Evolutionary conservation across 768 basidiomycete genomes (phyloP).

Genomic region (Podaxis carcinomalis): DNA sequence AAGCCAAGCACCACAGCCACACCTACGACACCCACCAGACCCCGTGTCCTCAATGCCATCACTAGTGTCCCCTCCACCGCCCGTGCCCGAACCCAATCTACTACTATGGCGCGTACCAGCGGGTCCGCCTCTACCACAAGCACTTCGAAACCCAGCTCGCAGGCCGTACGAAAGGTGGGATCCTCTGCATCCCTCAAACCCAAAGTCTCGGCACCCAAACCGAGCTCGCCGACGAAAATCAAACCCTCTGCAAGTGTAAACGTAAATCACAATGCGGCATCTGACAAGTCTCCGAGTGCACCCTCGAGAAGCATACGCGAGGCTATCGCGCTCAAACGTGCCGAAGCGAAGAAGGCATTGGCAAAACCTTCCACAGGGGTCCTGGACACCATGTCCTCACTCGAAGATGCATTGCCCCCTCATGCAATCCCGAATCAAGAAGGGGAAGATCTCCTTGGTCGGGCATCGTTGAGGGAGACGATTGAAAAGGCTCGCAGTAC

Average conservation of each 20-base stretch:
- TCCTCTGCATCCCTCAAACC: slow-evolving; percentile 10
- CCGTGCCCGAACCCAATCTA: slow-evolving; percentile 18
- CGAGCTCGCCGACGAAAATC: slow-evolving; percentile 10
- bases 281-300: slow-evolving; percentile 2
- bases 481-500: slow-evolving; percentile 76
- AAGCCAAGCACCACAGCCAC: slow-evolving; percentile 8
- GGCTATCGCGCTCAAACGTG: slow-evolving; percentile 73
- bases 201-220: not conserved
- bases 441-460: slow-evolving; percentile 55
- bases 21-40: slow-evolving; percentile 14
- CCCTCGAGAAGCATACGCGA: slow-evolving; percentile 59
- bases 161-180: slow-evolving; percentile 6
- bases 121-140: slow-evolving; percentile 20
- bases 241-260: slow-evolving; percentile 18
- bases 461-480: slow-evolving; percentile 65
- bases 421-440: slow-evolving; percentile 26
- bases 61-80: slow-evolving; percentile 4
- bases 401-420: slow-evolving; percentile 48
- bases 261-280: not conserved
- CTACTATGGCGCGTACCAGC: slow-evolving; percentile 7
- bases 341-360: slow-evolving; percentile 68
- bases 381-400: slow-evolving; percentile 31
- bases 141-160: slow-evolving; percentile 20
- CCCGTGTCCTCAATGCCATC: slow-evolving; percentile 10
- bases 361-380: slow-evolving; percentile 21